A percentile compares a stretch with the other conserved stretches of the same genome.
Evolutionary conservation across 2,329 filamentous ascomycete species (phyloP).

Genomic region (Scytalidium sp.): DNA sequence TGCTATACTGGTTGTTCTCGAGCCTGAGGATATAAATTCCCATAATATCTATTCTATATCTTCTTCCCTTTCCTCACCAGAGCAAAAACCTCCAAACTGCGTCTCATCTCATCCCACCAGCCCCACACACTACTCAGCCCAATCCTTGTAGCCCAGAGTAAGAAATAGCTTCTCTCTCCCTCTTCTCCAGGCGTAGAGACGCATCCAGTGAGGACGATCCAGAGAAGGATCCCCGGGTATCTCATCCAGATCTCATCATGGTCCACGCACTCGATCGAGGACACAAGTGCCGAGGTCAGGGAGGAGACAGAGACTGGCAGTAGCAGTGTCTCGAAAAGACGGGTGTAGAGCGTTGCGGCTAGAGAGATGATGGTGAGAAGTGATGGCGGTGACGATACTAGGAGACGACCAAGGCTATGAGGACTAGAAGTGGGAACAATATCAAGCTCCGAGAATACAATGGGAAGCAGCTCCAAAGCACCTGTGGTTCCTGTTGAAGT

Average conservation of each 20-base stretch:
- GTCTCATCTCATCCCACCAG: slow-evolving; percentile 1
- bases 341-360: not conserved
- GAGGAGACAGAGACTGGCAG: not conserved
- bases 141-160: not conserved
- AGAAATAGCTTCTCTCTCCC: not conserved
- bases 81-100: not conserved
- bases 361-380: not conserved
- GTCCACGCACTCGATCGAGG: not conserved
- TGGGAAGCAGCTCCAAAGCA: too few relatives aligned
- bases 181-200: not conserved
- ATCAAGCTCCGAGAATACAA: too few relatives aligned
- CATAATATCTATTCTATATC: not conserved
- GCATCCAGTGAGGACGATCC: not conserved
- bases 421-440: not conserved
- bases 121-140: not conserved
- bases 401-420: not conserved
- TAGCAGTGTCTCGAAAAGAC: not conserved
- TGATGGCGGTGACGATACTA: not conserved
- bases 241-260: not conserved
- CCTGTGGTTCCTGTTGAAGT: not conserved
- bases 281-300: not conserved
- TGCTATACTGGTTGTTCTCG: too few relatives aligned
- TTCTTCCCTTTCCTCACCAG: not conserved
- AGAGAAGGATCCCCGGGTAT: slow-evolving; percentile 1
- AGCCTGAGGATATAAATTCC: too few relatives aligned